A percentile compares a stretch with the other conserved stretches of the same genome.
Evolutionary conservation across 768 basidiomycete species (phyloP).

Genomic region (Kwoniella botswanensis): DNA sequence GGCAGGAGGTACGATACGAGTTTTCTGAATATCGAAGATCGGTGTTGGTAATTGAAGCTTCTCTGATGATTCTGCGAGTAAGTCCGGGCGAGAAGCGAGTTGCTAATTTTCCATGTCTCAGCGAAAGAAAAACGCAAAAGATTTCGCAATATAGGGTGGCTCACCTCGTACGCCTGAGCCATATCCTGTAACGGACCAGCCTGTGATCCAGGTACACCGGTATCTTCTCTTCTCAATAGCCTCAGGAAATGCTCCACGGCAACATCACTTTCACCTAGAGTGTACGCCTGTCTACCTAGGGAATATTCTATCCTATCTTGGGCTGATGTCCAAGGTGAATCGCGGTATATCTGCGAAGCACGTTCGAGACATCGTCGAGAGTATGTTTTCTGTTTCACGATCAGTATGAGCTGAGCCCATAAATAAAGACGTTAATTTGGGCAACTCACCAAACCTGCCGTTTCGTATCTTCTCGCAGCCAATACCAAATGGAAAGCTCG

Average conservation of each 20-base stretch:
- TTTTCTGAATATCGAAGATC: constrained; percentile 68
- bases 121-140: too few species aligned
- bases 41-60: constrained; percentile 70
- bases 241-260: constrained; percentile 80
- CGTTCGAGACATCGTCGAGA: constrained; percentile 58
- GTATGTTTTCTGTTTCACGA: constrained; percentile 57
- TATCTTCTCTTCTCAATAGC: constrained; percentile 64
- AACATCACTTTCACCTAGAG: constrained; percentile 77
- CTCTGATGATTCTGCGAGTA: constrained; percentile 58
- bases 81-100: constrained; percentile 67
- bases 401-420: not conserved
- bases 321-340: constrained; percentile 55
- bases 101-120: constrained; percentile 64
- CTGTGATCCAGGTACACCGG: constrained; percentile 54
- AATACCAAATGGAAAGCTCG: constrained; percentile 58
- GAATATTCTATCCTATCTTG: constrained; percentile 58
- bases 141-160: constrained; percentile 23
- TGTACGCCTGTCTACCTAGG: constrained; percentile 80
- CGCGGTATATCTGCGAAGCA: constrained; percentile 55
- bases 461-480: constrained; percentile 60
- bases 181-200: constrained; percentile 87
- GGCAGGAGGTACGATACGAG: constrained; percentile 66
- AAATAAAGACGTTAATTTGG: not conserved
- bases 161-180: constrained; percentile 78
- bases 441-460: constrained; percentile 58